Conservation (phyloP, 1,139 yeast species). For the Hanseniaspora gamundiae region DNA sequence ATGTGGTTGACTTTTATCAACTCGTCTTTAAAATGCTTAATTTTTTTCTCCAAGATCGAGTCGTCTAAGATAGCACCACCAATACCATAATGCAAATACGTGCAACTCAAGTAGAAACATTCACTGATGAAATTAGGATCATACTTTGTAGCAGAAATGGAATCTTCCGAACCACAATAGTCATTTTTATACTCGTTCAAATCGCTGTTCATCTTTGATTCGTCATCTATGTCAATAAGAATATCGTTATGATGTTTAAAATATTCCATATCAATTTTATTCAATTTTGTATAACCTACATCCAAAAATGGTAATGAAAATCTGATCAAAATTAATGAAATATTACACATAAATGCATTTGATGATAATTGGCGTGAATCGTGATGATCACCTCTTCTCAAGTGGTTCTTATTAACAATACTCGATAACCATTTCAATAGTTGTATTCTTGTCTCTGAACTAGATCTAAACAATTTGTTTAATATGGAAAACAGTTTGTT, state of each 20-base stretch:
- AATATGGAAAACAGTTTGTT: slow-evolving; percentile 56
- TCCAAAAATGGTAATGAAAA: slow-evolving; percentile 80
- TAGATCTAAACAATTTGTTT: slow-evolving; percentile 70
- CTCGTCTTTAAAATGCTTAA: slow-evolving; percentile 33
- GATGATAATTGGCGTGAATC: slow-evolving; percentile 55
- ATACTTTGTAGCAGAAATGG: slow-evolving; percentile 20
- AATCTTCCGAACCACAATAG: slow-evolving; percentile 10
- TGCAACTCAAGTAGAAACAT: slow-evolving; percentile 67
- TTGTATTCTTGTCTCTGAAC: slow-evolving; percentile 47
- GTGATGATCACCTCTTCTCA: slow-evolving; percentile 80
- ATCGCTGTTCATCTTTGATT: slow-evolving; percentile 73
- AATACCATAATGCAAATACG: slow-evolving; percentile 78
- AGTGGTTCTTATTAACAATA: slow-evolving; percentile 67
- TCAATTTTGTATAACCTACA: slow-evolving; percentile 50
- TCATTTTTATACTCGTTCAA: slow-evolving; percentile 48
- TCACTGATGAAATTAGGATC: slow-evolving; percentile 73
- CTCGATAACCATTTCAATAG: slow-evolving; percentile 59
- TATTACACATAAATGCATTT: slow-evolving; percentile 75
- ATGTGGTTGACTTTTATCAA: slow-evolving; percentile 34
- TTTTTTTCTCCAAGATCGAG: slow-evolving; percentile 36
- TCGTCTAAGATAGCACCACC: slow-evolving; percentile 62
- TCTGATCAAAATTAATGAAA: slow-evolving; percentile 51
- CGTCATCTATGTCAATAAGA: slow-evolving; percentile 57
- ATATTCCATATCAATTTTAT: slow-evolving; percentile 64
- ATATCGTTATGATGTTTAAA: slow-evolving; percentile 32